Conservation (phyloP, 2,329 filamentous ascomycete genomes). For the Alternaria panax region DNA sequence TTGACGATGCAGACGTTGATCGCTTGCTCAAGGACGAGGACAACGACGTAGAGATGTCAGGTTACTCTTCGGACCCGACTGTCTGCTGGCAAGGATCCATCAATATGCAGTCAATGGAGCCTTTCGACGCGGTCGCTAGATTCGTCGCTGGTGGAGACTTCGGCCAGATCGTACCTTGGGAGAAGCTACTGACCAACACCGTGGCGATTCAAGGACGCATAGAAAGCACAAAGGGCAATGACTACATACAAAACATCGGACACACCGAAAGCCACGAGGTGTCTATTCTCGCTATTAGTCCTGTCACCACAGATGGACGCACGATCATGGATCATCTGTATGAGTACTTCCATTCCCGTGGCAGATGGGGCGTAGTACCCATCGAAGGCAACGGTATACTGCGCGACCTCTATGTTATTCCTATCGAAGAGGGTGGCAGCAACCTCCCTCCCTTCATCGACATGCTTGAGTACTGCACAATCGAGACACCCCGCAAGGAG, state of each 20-base stretch:
- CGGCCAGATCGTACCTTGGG: constrained; percentile 72
- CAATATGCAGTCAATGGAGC: constrained; percentile 76
- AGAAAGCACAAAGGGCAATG: constrained; percentile 79
- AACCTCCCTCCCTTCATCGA: constrained; percentile 84
- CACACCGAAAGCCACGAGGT: constrained; percentile 86
- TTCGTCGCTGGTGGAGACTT: constrained; percentile 87
- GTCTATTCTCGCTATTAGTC: constrained; percentile 75
- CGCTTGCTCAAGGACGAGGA: constrained; percentile 84
- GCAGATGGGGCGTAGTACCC: constrained; percentile 82
- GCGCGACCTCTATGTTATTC: constrained; percentile 90
- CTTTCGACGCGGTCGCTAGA: constrained; percentile 78
- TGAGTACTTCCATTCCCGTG: constrained; percentile 82
- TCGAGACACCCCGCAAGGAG: constrained; percentile 75
- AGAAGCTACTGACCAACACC: constrained; percentile 73
- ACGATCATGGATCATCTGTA: constrained; percentile 77
- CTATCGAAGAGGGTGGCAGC: constrained; percentile 74
- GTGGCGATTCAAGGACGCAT: constrained; percentile 82
- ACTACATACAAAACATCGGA: constrained; percentile 87
- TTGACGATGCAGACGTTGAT: constrained; percentile 88
- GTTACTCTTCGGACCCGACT: constrained; percentile 71
- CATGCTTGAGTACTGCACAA: constrained; percentile 82
- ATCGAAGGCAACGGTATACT: constrained; percentile 73
- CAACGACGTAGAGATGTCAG: constrained; percentile 80
- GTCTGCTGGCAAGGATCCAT: constrained; percentile 61
- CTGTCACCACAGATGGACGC: constrained; percentile 66